Percentiles rank a stretch among this genome's conserved stretches.
These are phyloP conservation scores for Fomitopsis pulvina DNA, from an alignment of 768 basidiomycete genomes.

Conservation along the genomic window DNA sequence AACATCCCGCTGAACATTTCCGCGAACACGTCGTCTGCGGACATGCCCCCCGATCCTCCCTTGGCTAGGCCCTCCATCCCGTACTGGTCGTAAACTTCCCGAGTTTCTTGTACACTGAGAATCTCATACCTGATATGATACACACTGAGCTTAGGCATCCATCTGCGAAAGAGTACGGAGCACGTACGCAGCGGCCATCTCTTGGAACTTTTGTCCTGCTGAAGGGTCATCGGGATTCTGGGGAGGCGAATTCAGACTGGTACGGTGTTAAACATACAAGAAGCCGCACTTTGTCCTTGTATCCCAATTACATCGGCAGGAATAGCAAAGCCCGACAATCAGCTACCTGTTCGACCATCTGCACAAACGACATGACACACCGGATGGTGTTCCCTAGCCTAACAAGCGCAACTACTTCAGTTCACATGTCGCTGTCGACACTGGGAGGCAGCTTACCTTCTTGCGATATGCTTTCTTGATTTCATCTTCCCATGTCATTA, in stretches of 20 bases:
- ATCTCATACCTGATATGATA: conserved; percentile 69
- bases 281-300: conserved; percentile 60
- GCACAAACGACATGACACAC: conserved; percentile 36
- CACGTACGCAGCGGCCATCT: conserved; percentile 81
- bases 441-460: conserved; percentile 48
- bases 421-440: conserved; percentile 10
- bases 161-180: neutral
- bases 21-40: conserved; percentile 65
- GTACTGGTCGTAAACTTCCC: conserved; percentile 65
- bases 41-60: conserved; percentile 39
- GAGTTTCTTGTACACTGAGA: conserved; percentile 59
- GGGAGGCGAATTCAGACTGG: neutral
- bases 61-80: conserved; percentile 66
- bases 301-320: conserved; percentile 13
- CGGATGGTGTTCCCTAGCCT: conserved; percentile 88
- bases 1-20: conserved; percentile 69
- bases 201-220: conserved; percentile 81
- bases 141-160: neutral
- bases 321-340: too few species aligned
- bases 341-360: conserved; percentile 1
- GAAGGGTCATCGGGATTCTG: conserved; percentile 87
- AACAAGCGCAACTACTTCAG: conserved; percentile 10
- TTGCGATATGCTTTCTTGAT: conserved; percentile 93
- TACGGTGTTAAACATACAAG: neutral
- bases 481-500: conserved; percentile 44